phyloP scores from a whole-genome alignment of 2,329 filamentous ascomycete species.

The Plenodomus tracheiphilus region DNA sequence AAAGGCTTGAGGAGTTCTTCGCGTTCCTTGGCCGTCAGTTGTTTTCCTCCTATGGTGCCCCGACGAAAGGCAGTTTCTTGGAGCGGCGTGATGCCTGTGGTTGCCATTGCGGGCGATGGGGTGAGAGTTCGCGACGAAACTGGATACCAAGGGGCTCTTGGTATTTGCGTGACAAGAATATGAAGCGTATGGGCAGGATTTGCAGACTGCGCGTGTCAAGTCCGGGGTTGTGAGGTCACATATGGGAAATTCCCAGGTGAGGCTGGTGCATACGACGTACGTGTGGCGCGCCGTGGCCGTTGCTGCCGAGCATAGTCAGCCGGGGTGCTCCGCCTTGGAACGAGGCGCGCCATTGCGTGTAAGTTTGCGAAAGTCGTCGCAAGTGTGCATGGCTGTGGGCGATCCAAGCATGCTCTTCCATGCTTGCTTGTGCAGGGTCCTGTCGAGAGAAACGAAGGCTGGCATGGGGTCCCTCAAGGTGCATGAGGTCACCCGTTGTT shows the following conservation, averaged over 20 bases:
- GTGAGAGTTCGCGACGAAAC: conserved; percentile 7
- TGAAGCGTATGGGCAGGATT: not conserved
- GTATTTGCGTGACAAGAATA: not conserved
- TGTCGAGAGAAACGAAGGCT: not conserved
- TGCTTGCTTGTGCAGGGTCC: not conserved
- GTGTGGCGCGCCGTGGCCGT: conserved; percentile 25
- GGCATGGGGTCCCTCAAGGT: conserved; percentile 7
- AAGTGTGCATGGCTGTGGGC: conserved; percentile 14
- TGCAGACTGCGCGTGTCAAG: conserved; percentile 9
- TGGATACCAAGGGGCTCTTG: not conserved
- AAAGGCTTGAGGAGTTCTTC: conserved; percentile 57
- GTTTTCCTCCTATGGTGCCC: conserved; percentile 42
- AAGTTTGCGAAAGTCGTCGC: conserved; percentile 27
- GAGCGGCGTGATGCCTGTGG: conserved; percentile 33
- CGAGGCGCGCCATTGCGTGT: conserved; percentile 35
- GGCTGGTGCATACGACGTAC: conserved; percentile 34
- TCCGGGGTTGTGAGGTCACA: conserved; percentile 19
- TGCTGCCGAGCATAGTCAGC: conserved; percentile 22
- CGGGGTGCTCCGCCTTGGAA: conserved; percentile 34
- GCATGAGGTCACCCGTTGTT: conserved; percentile 20
- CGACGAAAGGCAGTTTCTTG: conserved; percentile 41
- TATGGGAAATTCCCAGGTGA: conserved; percentile 24
- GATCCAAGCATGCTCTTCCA: not conserved
- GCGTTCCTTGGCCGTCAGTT: conserved; percentile 52
- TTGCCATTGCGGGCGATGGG: conserved; percentile 32